Percentiles rank a stretch among this genome's conserved stretches.
Conservation (phyloP, 2,329 filamentous ascomycete species). For the Colletotrichum sidae region DNA sequence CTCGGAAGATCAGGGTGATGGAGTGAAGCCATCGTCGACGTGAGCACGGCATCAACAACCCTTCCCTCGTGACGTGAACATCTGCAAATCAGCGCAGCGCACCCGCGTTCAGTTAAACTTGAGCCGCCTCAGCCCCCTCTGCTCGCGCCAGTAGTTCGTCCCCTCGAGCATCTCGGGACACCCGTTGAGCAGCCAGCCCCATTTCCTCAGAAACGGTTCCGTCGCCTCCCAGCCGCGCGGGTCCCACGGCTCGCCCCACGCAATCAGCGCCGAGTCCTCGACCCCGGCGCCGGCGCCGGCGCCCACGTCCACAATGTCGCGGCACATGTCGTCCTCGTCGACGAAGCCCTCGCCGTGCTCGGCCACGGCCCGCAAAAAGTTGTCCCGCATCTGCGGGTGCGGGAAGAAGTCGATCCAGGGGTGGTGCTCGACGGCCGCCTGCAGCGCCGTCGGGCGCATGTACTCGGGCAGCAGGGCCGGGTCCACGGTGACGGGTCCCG, state of each 20-base stretch:
- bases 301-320: slow-evolving; percentile 34
- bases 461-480: slow-evolving; percentile 20
- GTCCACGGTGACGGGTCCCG: slow-evolving; percentile 14
- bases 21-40: neutral
- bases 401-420: slow-evolving; percentile 50
- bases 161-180: slow-evolving; percentile 51
- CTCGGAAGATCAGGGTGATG: no score
- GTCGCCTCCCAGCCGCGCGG: slow-evolving; percentile 60
- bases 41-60: neutral
- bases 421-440: slow-evolving; percentile 44
- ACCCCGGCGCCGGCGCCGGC: slow-evolving; percentile 21
- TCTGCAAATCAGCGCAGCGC: no score
- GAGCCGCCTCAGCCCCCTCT: slow-evolving; percentile 25
- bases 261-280: slow-evolving; percentile 35
- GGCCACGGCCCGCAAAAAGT: slow-evolving; percentile 39
- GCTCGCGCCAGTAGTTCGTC: slow-evolving; percentile 50
- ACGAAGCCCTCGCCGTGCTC: slow-evolving; percentile 24
- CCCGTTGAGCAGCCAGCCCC: slow-evolving; percentile 52
- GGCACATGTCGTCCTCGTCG: slow-evolving; percentile 36
- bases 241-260: slow-evolving; percentile 61
- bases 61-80: no score
- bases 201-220: slow-evolving; percentile 57
- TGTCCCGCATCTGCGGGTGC: slow-evolving; percentile 44
- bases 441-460: slow-evolving; percentile 45
- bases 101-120: slow-evolving; percentile 6